Evolutionary conservation across 2,329 filamentous ascomycete genomes (phyloP).

Genomic region (Penicillium nordicum): DNA sequence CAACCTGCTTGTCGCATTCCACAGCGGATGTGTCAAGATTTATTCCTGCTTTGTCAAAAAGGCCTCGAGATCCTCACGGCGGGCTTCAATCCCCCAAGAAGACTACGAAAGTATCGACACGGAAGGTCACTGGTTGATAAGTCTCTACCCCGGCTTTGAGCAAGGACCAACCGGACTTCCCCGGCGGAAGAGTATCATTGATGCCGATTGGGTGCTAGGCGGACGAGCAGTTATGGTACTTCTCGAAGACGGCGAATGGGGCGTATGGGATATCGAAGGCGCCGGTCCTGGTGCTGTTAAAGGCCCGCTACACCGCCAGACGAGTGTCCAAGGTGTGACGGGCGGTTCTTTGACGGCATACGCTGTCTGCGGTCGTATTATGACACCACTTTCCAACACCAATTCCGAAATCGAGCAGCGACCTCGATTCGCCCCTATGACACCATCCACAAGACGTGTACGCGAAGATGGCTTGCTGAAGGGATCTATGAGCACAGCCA

Average conservation of each 20-base stretch:
- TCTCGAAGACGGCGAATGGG: slow-evolving; percentile 48
- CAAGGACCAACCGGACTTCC: slow-evolving; percentile 27
- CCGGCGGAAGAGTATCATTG: slow-evolving; percentile 43
- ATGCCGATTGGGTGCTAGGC: slow-evolving; percentile 46
- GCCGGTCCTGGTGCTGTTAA: slow-evolving; percentile 41
- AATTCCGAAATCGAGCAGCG: slow-evolving; percentile 31
- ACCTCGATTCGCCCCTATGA: slow-evolving; percentile 45
- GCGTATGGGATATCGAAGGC: slow-evolving; percentile 49
- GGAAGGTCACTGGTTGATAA: slow-evolving; percentile 45
- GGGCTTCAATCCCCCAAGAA: slow-evolving; percentile 29
- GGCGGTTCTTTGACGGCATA: slow-evolving; percentile 43
- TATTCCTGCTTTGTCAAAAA: slow-evolving; percentile 50
- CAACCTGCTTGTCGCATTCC: slow-evolving; percentile 54
- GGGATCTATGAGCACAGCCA: slow-evolving; percentile 30
- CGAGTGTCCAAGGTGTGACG: slow-evolving; percentile 38
- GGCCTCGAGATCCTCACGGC: slow-evolving; percentile 24
- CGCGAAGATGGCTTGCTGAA: slow-evolving; percentile 46
- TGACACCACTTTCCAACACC: slow-evolving; percentile 27
- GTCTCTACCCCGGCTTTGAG: slow-evolving; percentile 43
- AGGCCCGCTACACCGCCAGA: slow-evolving; percentile 39
- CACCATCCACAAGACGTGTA: slow-evolving; percentile 47
- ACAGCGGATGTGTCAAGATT: slow-evolving; percentile 55
- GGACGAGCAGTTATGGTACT: slow-evolving; percentile 46
- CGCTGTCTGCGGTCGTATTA: slow-evolving; percentile 41
- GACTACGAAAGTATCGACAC: slow-evolving; percentile 33